Evolutionary conservation across 1,284 basidiomycete genomes (phyloP), one percentile per base, ranked within the genome.

Genomic region (Trametes pubescens): DNA sequence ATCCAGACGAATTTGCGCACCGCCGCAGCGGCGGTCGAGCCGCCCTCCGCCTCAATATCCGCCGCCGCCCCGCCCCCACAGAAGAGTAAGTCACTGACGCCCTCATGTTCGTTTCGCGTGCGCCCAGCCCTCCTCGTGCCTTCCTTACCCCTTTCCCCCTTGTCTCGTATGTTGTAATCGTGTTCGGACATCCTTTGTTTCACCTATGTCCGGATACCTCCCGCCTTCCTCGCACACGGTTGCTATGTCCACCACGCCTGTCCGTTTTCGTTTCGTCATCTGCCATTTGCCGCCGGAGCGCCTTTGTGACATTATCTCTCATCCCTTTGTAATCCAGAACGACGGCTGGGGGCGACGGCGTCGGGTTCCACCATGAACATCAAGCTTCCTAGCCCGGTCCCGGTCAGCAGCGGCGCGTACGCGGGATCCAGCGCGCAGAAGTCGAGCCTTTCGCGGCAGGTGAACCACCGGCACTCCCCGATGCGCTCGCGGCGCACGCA

Each of bases 1-100:
- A 79, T 86, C 53, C 83, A 79, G 51, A 82, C 85, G 64, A 83
- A 77, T 65, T 72, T 87, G 66, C 79, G 83, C 43, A 78, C 75
- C 18, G 84, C 83, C 1, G 73, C 85, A 47, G 72, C 71, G 21
- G 68, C 72, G 21, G 52, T 69, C 11, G 71, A 71, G 49, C 64
- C 67, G n/a, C 55, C 71, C n/a, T 54, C 71, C 5, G 59, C 72
- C 8, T 64, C 72, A 10, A 53, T 62, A 26, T 55, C 66, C 11
- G 49, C 68, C 13, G 49, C 24, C 22, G 70, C 69, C 13, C 68
- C 72, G 10, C 73, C 71, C 16, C 64, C 73, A 6, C 68, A 49
- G 55, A 77, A 78, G 69, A 72, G 77, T 77, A 54, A 54, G 77
- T 72, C 35, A 43, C 47, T 13, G 35, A 24, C 46, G 18, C 34